A percentile compares a stretch with the other conserved stretches of the same genome.
Conservation (phyloP, 192 early-diverging fungal genomes). For the Coemansia sp. region DNA sequence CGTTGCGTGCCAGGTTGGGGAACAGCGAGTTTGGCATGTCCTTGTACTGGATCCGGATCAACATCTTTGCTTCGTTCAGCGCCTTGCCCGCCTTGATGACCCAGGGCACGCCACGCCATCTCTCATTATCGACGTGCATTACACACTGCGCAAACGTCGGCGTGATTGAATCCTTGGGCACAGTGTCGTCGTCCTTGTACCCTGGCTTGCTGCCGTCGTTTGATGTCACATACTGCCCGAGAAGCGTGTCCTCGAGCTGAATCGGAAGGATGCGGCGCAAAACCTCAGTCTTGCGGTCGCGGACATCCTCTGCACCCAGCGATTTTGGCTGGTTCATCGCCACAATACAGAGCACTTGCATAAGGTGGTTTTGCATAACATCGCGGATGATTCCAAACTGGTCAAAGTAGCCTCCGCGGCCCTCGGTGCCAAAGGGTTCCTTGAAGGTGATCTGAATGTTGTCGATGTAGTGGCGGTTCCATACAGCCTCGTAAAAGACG, state of each 20-base stretch:
- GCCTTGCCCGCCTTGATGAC: slow-evolving; percentile 83
- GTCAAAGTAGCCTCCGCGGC: slow-evolving; percentile 97
- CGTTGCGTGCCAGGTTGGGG: slow-evolving; percentile 76
- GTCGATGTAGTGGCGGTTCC: slow-evolving; percentile 82
- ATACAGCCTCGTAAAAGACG: slow-evolving; percentile 84
- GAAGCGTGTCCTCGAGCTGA: slow-evolving; percentile 71
- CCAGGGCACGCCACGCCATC: slow-evolving; percentile 73
- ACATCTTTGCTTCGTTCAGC: slow-evolving; percentile 82
- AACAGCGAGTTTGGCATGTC: slow-evolving; percentile 82
- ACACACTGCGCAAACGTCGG: slow-evolving; percentile 90
- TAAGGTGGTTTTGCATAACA: slow-evolving; percentile 87
- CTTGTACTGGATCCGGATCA: slow-evolving; percentile 94
- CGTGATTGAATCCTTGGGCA: slow-evolving; percentile 78
- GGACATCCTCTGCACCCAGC: slow-evolving; percentile 82
- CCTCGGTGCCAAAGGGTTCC: slow-evolving; percentile 93
- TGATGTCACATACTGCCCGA: slow-evolving; percentile 86
- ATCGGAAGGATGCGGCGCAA: slow-evolving; percentile 75
- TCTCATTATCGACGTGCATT: slow-evolving; percentile 86
- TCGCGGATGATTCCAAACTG: slow-evolving; percentile 97
- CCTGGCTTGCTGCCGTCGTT: slow-evolving; percentile 78
- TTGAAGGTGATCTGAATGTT: slow-evolving; percentile 98
- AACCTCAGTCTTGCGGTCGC: slow-evolving; percentile 91
- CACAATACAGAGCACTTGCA: slow-evolving; percentile 89
- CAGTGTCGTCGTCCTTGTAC: slow-evolving; percentile 86
- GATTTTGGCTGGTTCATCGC: slow-evolving; percentile 93